Base-by-base conservation (phyloP, 1,139 yeast species). In the Suhomyces anneliseae region DNA sequence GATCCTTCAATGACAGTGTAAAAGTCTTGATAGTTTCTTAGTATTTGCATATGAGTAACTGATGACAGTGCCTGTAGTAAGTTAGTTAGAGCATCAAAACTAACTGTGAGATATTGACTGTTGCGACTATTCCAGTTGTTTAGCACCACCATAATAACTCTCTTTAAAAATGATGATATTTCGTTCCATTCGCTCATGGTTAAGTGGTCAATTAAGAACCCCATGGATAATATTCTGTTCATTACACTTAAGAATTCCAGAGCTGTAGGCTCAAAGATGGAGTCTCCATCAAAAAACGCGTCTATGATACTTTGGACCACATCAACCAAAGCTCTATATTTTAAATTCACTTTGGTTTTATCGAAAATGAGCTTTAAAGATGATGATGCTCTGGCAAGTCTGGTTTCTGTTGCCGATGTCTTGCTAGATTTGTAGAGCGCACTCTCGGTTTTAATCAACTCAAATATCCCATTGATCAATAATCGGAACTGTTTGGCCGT, bases 371-470 rank as follows among this genome's bases (percentile, higher is more conserved):
- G 58, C 42, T 72, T 59, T 6, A 81, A 53, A 6, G 70, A 57
- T 35, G 68, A 68, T 0, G 83, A 69, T 0, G 77, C 75, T 26
- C 65, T 62, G 3, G 72, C 60, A 15, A 82, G 58, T 39, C 87
- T 62, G 8, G 63, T 54, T 42, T 74, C 79, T 7, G 68, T 66
- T 2, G 74, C 57, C 54, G 44, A 47, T 51, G 60, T 54, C 55
- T 58, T 57, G 54, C 60, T 63, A 38, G 66, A 68, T 34, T 58
- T 48, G 52, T 68, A 78, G 7, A 68, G 55, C 1, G 58, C 55
- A 32, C 68, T 61, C 47, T 83, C 88, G 9, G 60, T 54, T 26
- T 68, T 71, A 1, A 82, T 66, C 34, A 70, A 58, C 4, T 65
- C 66, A 15, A 79, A 66, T 2, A 82, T 57, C 1, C 74, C 68